Evolutionary conservation across 345 rosid species (phyloP).

Genomic region (Sisymbrium altissimum): DNA sequence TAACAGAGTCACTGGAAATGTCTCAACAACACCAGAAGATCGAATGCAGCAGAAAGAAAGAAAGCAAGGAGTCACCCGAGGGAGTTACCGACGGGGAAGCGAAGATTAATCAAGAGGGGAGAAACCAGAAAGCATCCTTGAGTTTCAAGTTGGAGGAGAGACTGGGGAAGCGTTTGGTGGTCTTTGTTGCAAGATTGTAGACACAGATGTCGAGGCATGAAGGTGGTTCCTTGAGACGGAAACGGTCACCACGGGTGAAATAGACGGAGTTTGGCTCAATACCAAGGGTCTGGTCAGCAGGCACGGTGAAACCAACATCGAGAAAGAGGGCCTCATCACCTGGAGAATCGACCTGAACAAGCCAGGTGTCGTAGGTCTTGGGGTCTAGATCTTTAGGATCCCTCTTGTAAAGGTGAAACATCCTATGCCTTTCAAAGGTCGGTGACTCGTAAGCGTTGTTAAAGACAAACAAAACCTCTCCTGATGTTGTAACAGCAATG

Average conservation of each 20-base stretch:
- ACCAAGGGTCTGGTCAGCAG: not conserved
- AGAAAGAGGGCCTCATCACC: not conserved
- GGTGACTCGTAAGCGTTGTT: no score
- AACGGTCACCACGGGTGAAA: not conserved
- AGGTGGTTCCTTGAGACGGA: not conserved
- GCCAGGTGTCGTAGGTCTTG: not conserved
- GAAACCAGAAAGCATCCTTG: not conserved
- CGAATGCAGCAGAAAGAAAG: not conserved
- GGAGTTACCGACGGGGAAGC: not conserved
- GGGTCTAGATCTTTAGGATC: not conserved
- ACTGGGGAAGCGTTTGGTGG: not conserved
- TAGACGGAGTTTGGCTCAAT: constrained; percentile 5
- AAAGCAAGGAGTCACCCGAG: not conserved
- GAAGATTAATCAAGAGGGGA: not conserved
- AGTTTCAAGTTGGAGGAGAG: not conserved
- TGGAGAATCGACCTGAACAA: not conserved
- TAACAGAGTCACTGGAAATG: no score
- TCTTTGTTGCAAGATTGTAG: not conserved
- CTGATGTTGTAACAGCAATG: no score
- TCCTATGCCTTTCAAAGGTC: no score
- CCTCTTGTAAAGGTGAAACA: no score
- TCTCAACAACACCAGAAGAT: not conserved
- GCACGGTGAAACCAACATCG: not conserved
- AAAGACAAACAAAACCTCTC: no score
- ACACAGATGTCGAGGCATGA: not conserved